Evolutionary conservation across 2,329 filamentous ascomycete species (phyloP), one percentile per base, ranked within the genome.

Genomic region (Colletotrichum aenigma): DNA sequence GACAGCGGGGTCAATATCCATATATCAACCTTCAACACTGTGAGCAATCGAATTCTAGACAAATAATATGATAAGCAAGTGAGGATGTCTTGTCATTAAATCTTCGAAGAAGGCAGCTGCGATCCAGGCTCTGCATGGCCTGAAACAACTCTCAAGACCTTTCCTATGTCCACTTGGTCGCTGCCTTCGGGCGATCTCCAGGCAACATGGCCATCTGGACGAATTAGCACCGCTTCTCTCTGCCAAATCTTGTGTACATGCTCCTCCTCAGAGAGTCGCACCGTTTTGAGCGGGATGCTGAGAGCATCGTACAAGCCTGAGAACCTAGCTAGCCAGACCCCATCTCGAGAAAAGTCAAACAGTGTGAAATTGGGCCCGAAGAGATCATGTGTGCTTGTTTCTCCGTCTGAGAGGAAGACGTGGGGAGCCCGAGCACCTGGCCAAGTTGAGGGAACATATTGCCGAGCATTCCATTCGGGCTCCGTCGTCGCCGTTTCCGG

Each of bases 21-120:
- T 4, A 13, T 3, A 52, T 52, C 10, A 13, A 21, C n/a, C 43
- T 2, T 52, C 38, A 48, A 21, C 43, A 21, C 43, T 0, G 12
- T 21, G n/a, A 52, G n/a, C 43, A 1, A 21, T 6, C n/a, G 0
- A 52, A 52, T 21, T 21, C n/a, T 0, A 2, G 13, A 6, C 7
- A 21, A 21, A 21, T 1, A 24, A 52, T 21, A 7, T 52, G 6
- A 52, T 9, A 21, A 1, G n/a, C 6, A 52, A 52, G 2, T 52
- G n/a, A 52, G 18, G 1, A 52, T 21, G n/a, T 7, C n/a, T 7
- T n/a, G 7, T 52, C 12, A 21, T 13, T 52, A 52, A 13, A 52
- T 52, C n/a, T 52, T 52, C 43, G 43, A 1, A 12, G 2, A 52
- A 13, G n/a, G n/a, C 0, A 52, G 43, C n/a, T 52, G n/a, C 6